Evolutionary conservation across 495 filamentous ascomycete genomes (phyloP), one percentile per base, ranked within the genome.

Genomic region (Penicillium maclennaniae): DNA sequence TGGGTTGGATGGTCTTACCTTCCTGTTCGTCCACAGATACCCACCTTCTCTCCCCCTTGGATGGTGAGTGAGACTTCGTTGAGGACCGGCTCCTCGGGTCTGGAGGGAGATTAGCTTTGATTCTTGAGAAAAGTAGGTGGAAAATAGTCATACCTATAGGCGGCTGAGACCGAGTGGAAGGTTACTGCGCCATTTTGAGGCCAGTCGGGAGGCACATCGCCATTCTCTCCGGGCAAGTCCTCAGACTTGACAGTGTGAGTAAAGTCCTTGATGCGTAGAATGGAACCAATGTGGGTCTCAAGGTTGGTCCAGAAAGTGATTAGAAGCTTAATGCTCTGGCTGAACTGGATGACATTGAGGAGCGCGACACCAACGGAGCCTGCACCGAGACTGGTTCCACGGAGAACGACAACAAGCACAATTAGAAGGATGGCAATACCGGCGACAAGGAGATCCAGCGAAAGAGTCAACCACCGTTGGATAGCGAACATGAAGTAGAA

Each of bases 231-330:
- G 2, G 67, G 68, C 41, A 65, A 54, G 45, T 78, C 67, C 56
- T 87, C 84, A 0, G 70, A 67, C 1, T 71, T 58, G 14, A 81
- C 77, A 20, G 70, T 69, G 2, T 63, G 67, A 6, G 73, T 74
- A 55, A 87, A 84, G 4, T 68, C 66, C 52, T 79, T 83, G 49
- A 88, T 72, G n/a, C 84, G 73, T 8, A 77, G 66, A 7, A 85
- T 73, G 17, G 80, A 80, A 0, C 82, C 81, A 25, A 85, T 77
- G 31, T 73, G 69, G 4, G 79, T 83, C 45, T 83, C 81, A 25
- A 84, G 66, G 48, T 73, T 74, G 9, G 81, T 82, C 80, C 80
- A 84, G 55, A 74, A 77, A n/a, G 71, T 74, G 10, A 83, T 67
- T 17, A 82, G 54, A 4, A 77, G 62, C 54, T 77, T 77, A 54